phyloP scores from a whole-genome alignment of 106 monocot species.

The Platanthera zijinensis region DNA sequence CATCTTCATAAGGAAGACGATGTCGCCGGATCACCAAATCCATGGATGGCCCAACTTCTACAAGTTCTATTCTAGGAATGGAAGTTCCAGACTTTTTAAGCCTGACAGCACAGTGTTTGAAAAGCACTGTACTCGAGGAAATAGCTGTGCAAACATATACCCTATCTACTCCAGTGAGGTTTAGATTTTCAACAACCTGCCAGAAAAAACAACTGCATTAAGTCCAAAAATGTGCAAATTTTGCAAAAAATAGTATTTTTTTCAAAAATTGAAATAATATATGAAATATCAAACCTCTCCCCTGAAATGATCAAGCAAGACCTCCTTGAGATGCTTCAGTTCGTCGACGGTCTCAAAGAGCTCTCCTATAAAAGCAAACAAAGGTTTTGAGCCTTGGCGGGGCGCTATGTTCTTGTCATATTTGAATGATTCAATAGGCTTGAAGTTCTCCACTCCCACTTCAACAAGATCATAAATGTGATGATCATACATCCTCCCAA shows the following conservation, averaged over 20 bases:
- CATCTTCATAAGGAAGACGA: conserved; percentile 57
- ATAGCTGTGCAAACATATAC: conserved; percentile 72
- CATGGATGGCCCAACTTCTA: conserved; percentile 97
- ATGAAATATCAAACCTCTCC: conserved; percentile 53
- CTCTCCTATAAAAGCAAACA: conserved; percentile 93
- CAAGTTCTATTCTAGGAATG: conserved; percentile 77
- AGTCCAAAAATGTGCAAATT: neutral
- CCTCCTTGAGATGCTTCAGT: conserved; percentile 91
- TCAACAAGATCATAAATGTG: conserved; percentile 94
- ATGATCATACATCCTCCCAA: conserved; percentile 89
- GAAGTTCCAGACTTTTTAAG: conserved; percentile 78
- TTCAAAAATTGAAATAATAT: neutral
- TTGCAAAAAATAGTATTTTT: neutral
- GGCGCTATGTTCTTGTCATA: conserved; percentile 79
- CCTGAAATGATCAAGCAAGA: conserved; percentile 86
- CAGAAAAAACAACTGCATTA: neutral
- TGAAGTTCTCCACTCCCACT: conserved; percentile 90
- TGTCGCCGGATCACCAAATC: conserved; percentile 79
- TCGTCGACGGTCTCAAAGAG: conserved; percentile 79
- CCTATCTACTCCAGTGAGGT: conserved; percentile 79
- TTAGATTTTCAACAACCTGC: conserved; percentile 86
- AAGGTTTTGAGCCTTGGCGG: conserved; percentile 64
- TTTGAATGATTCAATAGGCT: conserved; percentile 58
- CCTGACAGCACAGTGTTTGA: conserved; percentile 75
- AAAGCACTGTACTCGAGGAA: conserved; percentile 52